A percentile compares a stretch with the other conserved stretches of the same genome.
These are phyloP conservation scores for Gymnopilus junonius DNA, from an alignment of 768 basidiomycete genomes.

Conservation along the genomic window DNA sequence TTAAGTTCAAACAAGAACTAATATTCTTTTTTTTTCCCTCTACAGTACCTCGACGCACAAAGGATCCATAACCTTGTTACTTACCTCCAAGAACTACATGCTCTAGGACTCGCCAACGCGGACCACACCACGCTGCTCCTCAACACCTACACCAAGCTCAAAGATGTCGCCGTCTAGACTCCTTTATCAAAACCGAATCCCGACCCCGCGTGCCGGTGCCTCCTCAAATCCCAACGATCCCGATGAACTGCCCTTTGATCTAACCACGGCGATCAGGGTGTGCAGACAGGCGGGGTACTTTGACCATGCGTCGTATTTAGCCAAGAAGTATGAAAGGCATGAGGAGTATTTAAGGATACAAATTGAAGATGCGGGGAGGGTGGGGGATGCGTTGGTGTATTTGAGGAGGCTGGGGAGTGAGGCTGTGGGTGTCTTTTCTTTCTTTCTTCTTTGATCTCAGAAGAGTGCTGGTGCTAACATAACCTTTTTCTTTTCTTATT, in stretches of 20 bases:
- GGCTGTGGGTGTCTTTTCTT: constrained; percentile 57
- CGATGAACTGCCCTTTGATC: constrained; percentile 89
- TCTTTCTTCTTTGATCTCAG: neutral
- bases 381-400: constrained; percentile 80
- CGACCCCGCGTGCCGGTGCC: constrained; percentile 33
- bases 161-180: constrained; percentile 89
- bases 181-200: constrained; percentile 90
- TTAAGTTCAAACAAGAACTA: neutral
- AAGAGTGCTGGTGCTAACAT: neutral
- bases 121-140: constrained; percentile 97
- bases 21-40: neutral
- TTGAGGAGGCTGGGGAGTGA: constrained; percentile 78
- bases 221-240: constrained; percentile 43
- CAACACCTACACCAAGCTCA: constrained; percentile 97
- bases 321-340: constrained; percentile 88
- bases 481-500: neutral
- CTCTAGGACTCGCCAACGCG: constrained; percentile 87
- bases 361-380: constrained; percentile 90
- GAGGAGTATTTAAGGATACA: constrained; percentile 94
- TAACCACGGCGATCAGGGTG: constrained; percentile 96
- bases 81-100: constrained; percentile 94
- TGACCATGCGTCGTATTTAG: constrained; percentile 92
- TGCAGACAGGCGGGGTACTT: constrained; percentile 97
- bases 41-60: constrained; percentile 94
- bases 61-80: constrained; percentile 94